These are phyloP conservation scores for Penicillium argentinense DNA, from an alignment of 495 filamentous ascomycete species.

Conservation along the genomic window DNA sequence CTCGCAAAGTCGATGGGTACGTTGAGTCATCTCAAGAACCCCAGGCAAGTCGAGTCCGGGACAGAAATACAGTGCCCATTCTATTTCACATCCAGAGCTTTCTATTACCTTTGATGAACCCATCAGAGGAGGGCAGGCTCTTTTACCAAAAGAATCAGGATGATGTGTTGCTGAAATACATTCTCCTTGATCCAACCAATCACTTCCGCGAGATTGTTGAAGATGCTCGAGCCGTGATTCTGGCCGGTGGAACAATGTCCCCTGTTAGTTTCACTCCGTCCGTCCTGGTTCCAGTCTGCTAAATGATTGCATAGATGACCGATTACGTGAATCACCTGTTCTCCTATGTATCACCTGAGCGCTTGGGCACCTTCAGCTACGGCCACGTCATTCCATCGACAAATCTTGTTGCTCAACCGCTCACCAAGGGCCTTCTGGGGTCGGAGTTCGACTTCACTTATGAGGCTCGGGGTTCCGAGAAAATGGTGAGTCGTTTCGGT, in stretches of 20 bases:
- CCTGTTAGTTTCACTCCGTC: constrained; percentile 49
- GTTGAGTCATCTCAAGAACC: constrained; percentile 56
- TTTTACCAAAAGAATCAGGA: constrained; percentile 66
- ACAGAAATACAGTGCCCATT: constrained; percentile 59
- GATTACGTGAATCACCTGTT: constrained; percentile 87
- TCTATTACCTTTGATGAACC: constrained; percentile 79
- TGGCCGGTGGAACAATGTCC: constrained; percentile 97
- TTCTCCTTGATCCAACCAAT: constrained; percentile 89
- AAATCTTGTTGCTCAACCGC: constrained; percentile 73
- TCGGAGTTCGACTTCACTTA: constrained; percentile 84
- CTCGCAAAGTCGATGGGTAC: constrained; percentile 92
- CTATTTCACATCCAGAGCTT: constrained; percentile 85
- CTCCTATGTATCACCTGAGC: constrained; percentile 62
- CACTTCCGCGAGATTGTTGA: constrained; percentile 88
- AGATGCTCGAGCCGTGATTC: constrained; percentile 81
- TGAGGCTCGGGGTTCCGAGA: constrained; percentile 62
- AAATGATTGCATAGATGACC: constrained; percentile 56
- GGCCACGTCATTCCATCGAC: constrained; percentile 88
- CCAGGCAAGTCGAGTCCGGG: constrained; percentile 22
- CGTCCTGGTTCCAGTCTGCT: neutral
- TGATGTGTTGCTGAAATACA: constrained; percentile 72
- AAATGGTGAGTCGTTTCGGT: constrained; percentile 42
- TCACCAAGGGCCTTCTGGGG: constrained; percentile 53
- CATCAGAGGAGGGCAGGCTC: constrained; percentile 81
- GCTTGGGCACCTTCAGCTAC: constrained; percentile 81